These are phyloP conservation scores for Gillenia trifoliata DNA, from an alignment of 306 rosid genomes.

Conservation along the genomic window DNA sequence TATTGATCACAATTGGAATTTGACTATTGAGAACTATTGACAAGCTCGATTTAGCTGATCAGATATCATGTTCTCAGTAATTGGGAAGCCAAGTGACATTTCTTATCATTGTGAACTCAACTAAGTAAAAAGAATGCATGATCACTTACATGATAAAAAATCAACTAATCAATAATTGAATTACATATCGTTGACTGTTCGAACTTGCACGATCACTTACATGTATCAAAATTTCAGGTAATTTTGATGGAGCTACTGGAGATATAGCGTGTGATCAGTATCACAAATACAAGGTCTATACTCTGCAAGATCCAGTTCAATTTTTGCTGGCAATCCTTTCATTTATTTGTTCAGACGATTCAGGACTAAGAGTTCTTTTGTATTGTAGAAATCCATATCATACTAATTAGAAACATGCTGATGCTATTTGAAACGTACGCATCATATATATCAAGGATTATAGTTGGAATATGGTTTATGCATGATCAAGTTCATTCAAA, in stretches of 20 bases:
- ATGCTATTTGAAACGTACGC: neutral
- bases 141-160: too few relatives aligned
- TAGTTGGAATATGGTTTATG: neutral
- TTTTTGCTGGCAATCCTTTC: too few relatives aligned
- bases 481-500: neutral
- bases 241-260: slow-evolving; percentile 38
- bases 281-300: slow-evolving; percentile 65
- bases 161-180: neutral
- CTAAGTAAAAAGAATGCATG: too few relatives aligned
- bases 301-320: too few relatives aligned
- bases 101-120: neutral
- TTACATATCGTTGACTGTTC: neutral
- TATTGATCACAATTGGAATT: too few relatives aligned
- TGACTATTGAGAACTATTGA: neutral
- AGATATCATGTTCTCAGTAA: neutral
- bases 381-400: too few relatives aligned
- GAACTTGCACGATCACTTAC: neutral
- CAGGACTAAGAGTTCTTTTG: neutral
- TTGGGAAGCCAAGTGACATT: neutral
- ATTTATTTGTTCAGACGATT: neutral
- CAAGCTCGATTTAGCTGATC: neutral
- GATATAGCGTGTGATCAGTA: slow-evolving; percentile 61
- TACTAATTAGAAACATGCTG: neutral
- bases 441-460: neutral
- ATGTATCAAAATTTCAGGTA: slow-evolving; percentile 21